phyloP scores from a whole-genome alignment of 192 early-diverging fungal genomes.

The Entomortierella beljakovae region DNA sequence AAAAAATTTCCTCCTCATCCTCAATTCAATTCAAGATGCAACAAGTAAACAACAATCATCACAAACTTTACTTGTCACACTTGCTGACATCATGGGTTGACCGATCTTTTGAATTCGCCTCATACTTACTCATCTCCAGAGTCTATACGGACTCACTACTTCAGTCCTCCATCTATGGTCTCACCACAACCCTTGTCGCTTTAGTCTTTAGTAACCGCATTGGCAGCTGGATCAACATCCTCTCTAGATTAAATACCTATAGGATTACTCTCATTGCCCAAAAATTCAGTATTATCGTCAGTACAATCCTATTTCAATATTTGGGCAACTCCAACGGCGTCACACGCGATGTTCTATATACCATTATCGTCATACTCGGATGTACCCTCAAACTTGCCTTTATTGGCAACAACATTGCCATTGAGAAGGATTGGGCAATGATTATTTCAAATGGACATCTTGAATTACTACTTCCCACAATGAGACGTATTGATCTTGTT shows the following conservation, averaged over 20 bases:
- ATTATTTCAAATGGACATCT: slow-evolving; percentile 35
- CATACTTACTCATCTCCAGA: slow-evolving; percentile 25
- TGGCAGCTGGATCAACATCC: slow-evolving; percentile 42
- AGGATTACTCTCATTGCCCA: slow-evolving; percentile 16
- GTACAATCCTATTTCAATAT: slow-evolving; percentile 20
- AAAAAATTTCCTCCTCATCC: too few species aligned
- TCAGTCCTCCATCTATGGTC: slow-evolving; percentile 37
- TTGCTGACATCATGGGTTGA: not conserved
- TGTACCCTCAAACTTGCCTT: slow-evolving; percentile 28
- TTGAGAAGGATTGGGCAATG: slow-evolving; percentile 47
- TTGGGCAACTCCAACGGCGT: not conserved
- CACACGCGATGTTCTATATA: not conserved
- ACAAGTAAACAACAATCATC: not conserved
- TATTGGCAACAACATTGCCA: slow-evolving; percentile 45
- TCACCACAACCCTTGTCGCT: slow-evolving; percentile 19
- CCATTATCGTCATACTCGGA: slow-evolving; percentile 37
- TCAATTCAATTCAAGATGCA: too few species aligned
- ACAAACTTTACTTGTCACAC: not conserved
- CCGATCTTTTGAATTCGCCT: slow-evolving; percentile 41
- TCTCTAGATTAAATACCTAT: slow-evolving; percentile 27
- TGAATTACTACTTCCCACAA: slow-evolving; percentile 16
- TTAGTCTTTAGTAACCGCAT: slow-evolving; percentile 36
- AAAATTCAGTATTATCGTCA: slow-evolving; percentile 32
- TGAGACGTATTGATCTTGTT: slow-evolving; percentile 48
- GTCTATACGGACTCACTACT: slow-evolving; percentile 28